Conservation (phyloP, 2,329 filamentous ascomycete species). For the Monilinia fructigena region DNA sequence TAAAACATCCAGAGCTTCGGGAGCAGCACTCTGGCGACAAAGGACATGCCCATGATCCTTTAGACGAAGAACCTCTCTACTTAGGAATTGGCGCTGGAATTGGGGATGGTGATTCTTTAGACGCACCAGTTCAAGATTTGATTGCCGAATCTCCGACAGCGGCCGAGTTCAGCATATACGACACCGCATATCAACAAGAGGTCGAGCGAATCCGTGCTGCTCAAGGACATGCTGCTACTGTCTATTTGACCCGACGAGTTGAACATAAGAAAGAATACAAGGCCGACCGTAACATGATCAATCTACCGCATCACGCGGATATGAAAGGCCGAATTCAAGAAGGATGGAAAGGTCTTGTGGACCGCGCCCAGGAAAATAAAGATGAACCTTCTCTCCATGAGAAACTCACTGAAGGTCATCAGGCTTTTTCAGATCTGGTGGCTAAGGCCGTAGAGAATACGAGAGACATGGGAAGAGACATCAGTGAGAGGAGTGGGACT, state of each 20-base stretch:
- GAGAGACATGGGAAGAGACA: conserved; percentile 15
- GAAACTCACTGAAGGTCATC: conserved; percentile 21
- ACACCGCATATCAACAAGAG: conserved; percentile 81
- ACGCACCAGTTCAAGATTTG: conserved; percentile 44
- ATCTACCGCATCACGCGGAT: conserved; percentile 29
- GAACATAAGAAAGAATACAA: conserved; percentile 43
- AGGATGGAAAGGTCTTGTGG: conserved; percentile 38
- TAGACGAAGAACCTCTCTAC: conserved; percentile 62
- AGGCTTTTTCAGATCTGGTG: conserved; percentile 34
- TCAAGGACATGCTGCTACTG: conserved; percentile 50
- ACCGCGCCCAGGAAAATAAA: conserved; percentile 34
- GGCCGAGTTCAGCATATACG: conserved; percentile 85
- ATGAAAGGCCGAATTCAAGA: conserved; percentile 30
- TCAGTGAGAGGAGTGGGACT: conserved; percentile 11
- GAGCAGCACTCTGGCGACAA: conserved; percentile 47
- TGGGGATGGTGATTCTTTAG: conserved; percentile 45
- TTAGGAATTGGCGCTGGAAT: conserved; percentile 74
- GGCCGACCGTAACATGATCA: conserved; percentile 37
- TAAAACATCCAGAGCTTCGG: background rate
- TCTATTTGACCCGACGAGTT: conserved; percentile 56
- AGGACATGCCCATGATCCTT: conserved; percentile 62
- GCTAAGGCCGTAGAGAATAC: conserved; percentile 34
- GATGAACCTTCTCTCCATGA: conserved; percentile 23
- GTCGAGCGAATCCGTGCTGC: conserved; percentile 65
- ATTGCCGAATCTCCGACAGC: conserved; percentile 83